Percentiles rank a stretch among this genome's conserved stretches.
Evolutionary conservation across 2,329 filamentous ascomycete genomes (phyloP).

Genomic region (Fusarium algeriense): DNA sequence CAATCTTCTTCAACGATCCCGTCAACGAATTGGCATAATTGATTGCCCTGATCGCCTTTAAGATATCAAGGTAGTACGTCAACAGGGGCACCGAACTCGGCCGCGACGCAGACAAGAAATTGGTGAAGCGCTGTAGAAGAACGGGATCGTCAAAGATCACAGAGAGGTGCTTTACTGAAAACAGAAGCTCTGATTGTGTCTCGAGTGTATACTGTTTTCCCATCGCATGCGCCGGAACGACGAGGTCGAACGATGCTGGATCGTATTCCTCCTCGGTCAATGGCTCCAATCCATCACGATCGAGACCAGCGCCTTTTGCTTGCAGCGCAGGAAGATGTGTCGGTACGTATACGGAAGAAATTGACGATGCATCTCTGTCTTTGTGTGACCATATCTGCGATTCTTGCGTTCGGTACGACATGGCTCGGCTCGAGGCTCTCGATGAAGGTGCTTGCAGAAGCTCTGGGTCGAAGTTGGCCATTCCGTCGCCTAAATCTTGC

Average conservation of each 20-base stretch:
- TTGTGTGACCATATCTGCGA: slow-evolving; percentile 29
- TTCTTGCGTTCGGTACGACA: slow-evolving; percentile 31
- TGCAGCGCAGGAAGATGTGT: slow-evolving; percentile 38
- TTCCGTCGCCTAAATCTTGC: slow-evolving; percentile 28
- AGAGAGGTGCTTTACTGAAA: slow-evolving; percentile 73
- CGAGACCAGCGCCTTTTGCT: slow-evolving; percentile 31
- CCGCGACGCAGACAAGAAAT: slow-evolving; percentile 71
- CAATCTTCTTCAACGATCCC: slow-evolving; percentile 68
- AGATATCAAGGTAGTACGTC: slow-evolving; percentile 77
- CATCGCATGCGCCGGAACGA: slow-evolving; percentile 37
- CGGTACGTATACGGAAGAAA: slow-evolving; percentile 31
- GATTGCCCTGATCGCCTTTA: slow-evolving; percentile 78
- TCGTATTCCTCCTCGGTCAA: slow-evolving; percentile 42
- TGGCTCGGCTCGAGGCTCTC: slow-evolving; percentile 25
- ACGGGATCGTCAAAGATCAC: slow-evolving; percentile 74
- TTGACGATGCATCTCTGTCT: slow-evolving; percentile 32
- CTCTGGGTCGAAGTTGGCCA: slow-evolving; percentile 12
- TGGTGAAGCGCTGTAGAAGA: slow-evolving; percentile 73
- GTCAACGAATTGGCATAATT: slow-evolving; percentile 78
- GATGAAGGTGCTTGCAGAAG: slow-evolving; percentile 27
- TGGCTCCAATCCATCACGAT: slow-evolving; percentile 37
- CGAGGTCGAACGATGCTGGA: slow-evolving; percentile 41
- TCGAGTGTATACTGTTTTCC: slow-evolving; percentile 67
- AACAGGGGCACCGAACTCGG: slow-evolving; percentile 74
- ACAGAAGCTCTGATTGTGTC: slow-evolving; percentile 72